A percentile compares a stretch with the other conserved stretches of the same genome.
Conservation (phyloP, 2,329 filamentous ascomycete species). For the Berkeleyomyces rouxiae region DNA sequence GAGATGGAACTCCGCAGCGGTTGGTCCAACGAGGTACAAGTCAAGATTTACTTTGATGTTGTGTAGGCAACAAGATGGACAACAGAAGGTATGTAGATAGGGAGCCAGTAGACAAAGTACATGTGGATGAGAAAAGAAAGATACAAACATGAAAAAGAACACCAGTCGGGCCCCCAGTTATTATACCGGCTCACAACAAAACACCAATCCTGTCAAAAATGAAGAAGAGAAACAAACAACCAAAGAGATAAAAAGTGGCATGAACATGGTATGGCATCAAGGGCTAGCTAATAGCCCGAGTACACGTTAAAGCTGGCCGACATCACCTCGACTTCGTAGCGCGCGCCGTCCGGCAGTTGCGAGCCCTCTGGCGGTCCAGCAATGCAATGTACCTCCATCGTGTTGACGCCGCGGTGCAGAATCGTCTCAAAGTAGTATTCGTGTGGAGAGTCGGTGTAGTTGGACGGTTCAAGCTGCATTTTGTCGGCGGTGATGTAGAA, state of each 20-base stretch:
- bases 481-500: conserved; percentile 29
- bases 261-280: not conserved
- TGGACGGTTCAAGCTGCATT: conserved; percentile 36
- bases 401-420: conserved; percentile 56
- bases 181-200: not conserved
- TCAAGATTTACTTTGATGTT: conserved; percentile 42
- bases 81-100: not conserved
- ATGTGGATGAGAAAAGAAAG: not conserved
- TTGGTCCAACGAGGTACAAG: conserved; percentile 65
- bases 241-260: not conserved
- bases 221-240: not conserved
- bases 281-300: conserved; percentile 3
- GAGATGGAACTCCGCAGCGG: conserved; percentile 51
- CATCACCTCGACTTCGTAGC: conserved; percentile 62
- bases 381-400: conserved; percentile 62
- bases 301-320: conserved; percentile 50
- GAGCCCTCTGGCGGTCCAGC: conserved; percentile 48
- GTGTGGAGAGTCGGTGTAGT: conserved; percentile 37
- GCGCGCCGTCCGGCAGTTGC: conserved; percentile 38
- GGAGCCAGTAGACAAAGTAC: not conserved
- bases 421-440: conserved; percentile 61
- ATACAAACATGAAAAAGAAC: conserved; percentile 14
- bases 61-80: conserved; percentile 13
- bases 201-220: not conserved
- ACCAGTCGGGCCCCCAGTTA: not conserved